Conservation (phyloP, 768 basidiomycete species). For the Holtermanniella nyarrowii region DNA sequence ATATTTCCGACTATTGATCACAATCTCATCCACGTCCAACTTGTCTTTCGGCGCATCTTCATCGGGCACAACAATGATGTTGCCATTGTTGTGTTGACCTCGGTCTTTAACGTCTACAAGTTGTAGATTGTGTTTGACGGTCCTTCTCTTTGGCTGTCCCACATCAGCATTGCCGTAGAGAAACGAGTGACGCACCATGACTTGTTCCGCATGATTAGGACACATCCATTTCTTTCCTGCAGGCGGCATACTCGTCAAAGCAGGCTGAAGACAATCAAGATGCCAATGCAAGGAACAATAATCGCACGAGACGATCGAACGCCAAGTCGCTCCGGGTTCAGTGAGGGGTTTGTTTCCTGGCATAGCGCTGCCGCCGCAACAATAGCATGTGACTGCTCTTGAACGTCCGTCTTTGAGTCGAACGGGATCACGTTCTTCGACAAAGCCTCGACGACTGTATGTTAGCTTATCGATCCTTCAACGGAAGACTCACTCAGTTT, state of each 20-base stretch:
- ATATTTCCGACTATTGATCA: constrained; percentile 61
- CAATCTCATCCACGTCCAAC: constrained; percentile 32
- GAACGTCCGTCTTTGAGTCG: constrained; percentile 77
- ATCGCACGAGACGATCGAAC: constrained; percentile 79
- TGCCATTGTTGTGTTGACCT: constrained; percentile 76
- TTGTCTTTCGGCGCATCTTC: constrained; percentile 41
- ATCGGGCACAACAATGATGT: constrained; percentile 72
- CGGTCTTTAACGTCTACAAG: constrained; percentile 67
- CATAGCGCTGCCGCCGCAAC: constrained; percentile 66
- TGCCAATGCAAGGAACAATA: constrained; percentile 94
- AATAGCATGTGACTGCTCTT: constrained; percentile 75
- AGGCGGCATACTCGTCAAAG: constrained; percentile 71
- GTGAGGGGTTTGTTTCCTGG: constrained; percentile 46
- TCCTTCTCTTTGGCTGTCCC: constrained; percentile 63
- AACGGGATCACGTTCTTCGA: constrained; percentile 84
- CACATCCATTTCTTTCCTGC: constrained; percentile 97
- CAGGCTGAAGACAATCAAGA: constrained; percentile 89
- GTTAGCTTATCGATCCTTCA: neutral
- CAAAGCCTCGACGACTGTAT: constrained; percentile 66
- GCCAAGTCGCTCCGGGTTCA: constrained; percentile 28
- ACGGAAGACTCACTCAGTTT: constrained; percentile 59
- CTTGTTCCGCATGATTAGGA: constrained; percentile 86
- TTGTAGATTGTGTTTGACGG: constrained; percentile 57
- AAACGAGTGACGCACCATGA: constrained; percentile 60
- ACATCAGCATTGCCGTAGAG: neutral